Percentiles rank a stretch among this genome's conserved stretches.
Conservation (phyloP, 163 green algal genomes). For the Coccomyxa subellipsoidea region DNA sequence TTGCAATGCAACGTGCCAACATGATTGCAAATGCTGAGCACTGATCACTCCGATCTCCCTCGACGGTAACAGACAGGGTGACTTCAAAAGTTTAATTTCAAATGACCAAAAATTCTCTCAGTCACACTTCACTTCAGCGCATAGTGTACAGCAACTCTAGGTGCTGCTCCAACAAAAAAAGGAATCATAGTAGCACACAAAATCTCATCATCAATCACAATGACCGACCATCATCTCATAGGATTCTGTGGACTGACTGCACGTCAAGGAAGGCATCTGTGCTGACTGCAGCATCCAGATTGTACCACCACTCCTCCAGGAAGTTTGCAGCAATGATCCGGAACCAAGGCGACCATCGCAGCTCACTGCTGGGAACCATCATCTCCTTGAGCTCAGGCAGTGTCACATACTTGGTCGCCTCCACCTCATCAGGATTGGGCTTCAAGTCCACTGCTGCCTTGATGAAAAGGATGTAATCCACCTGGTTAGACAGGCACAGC, state of each 20-base stretch:
- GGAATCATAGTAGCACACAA: too few species aligned
- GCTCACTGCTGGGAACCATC: constrained; percentile 66
- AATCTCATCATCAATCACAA: too few species aligned
- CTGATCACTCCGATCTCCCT: too few species aligned
- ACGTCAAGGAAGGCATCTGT: constrained; percentile 35
- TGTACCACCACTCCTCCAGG: constrained; percentile 83
- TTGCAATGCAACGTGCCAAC: too few species aligned
- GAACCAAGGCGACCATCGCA: constrained; percentile 95
- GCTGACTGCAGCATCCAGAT: constrained; percentile 59
- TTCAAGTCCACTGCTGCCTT: constrained; percentile 56
- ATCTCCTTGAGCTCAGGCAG: constrained; percentile 70
- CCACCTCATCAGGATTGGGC: constrained; percentile 89
- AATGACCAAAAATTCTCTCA: too few species aligned
- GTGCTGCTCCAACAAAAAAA: too few species aligned
- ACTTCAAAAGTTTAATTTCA: too few species aligned
- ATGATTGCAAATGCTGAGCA: too few species aligned
- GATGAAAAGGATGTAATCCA: constrained; percentile 95
- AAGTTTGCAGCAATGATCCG: constrained; percentile 85
- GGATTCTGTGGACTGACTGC: constrained; percentile 33
- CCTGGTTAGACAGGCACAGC: too few species aligned
- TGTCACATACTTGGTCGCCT: constrained; percentile 65
- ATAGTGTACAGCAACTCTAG: too few species aligned
- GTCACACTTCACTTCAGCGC: too few species aligned
- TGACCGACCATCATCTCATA: neutral
- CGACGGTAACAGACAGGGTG: too few species aligned